Conservation (phyloP, 1,139 yeast genomes). For the Saccharomycopsis phalli region DNA sequence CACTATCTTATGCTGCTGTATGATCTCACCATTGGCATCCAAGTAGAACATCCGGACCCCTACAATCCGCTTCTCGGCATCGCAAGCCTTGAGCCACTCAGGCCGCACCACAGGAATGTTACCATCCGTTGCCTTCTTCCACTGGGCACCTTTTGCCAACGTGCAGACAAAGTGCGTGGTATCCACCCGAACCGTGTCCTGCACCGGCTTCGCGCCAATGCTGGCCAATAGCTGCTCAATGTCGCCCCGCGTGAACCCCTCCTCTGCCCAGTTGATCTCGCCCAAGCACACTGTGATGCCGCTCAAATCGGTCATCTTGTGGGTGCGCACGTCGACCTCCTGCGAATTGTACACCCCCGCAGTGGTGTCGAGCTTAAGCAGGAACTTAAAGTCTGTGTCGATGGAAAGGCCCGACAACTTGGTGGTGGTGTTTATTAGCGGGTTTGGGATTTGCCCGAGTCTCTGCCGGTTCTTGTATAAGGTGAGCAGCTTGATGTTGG, state of each 20-base stretch:
- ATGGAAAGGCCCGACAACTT: constrained; percentile 88
- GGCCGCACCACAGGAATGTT: constrained; percentile 94
- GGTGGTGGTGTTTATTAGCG: constrained; percentile 69
- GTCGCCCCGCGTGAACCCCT: constrained; percentile 50
- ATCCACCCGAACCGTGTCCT: constrained; percentile 67
- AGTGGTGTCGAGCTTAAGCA: constrained; percentile 73
- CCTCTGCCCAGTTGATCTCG: constrained; percentile 50
- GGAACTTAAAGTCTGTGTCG: constrained; percentile 75
- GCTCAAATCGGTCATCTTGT: constrained; percentile 90
- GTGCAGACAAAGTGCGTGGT: constrained; percentile 93
- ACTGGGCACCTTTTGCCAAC: constrained; percentile 50
- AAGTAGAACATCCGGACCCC: constrained; percentile 85
- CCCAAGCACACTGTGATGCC: constrained; percentile 94
- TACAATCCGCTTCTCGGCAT: constrained; percentile 76
- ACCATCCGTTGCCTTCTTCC: constrained; percentile 69
- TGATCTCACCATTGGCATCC: constrained; percentile 32
- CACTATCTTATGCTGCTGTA: constrained; percentile 27
- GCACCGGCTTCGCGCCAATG: constrained; percentile 83
- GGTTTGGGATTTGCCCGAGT: constrained; percentile 80
- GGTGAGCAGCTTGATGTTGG: constrained; percentile 67
- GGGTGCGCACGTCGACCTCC: constrained; percentile 64
- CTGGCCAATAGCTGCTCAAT: constrained; percentile 52
- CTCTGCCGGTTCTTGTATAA: constrained; percentile 74
- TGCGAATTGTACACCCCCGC: constrained; percentile 80
- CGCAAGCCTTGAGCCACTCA: constrained; percentile 95